Evolutionary conservation across 2,329 filamentous ascomycete genomes (phyloP).

Genomic region (Thelonectria discophora): DNA sequence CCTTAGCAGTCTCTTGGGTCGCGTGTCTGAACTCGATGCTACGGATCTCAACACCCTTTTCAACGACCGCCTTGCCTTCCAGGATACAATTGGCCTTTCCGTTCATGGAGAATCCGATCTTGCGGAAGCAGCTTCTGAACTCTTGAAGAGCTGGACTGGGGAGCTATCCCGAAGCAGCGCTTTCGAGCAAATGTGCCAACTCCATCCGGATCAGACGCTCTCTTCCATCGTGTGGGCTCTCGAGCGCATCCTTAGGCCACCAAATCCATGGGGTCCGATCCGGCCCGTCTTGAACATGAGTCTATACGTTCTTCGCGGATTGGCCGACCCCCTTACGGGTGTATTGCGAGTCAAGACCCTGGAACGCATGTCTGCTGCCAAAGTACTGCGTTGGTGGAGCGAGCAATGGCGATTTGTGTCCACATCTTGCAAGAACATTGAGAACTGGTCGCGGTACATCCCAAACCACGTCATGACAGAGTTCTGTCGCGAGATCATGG

Average conservation of each 20-base stretch:
- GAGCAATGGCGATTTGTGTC: constrained; percentile 83
- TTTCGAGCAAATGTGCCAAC: constrained; percentile 51
- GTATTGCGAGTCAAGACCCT: constrained; percentile 65
- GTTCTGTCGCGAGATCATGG: constrained; percentile 94
- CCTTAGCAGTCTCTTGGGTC: constrained; percentile 79
- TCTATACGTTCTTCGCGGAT: constrained; percentile 63
- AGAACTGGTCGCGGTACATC: constrained; percentile 80
- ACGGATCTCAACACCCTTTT: constrained; percentile 76
- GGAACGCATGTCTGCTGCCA: constrained; percentile 67
- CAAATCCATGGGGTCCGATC: constrained; percentile 65
- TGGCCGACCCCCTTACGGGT: constrained; percentile 66
- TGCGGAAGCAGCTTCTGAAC: constrained; percentile 80
- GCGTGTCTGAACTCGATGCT: constrained; percentile 78
- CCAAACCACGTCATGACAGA: constrained; percentile 85
- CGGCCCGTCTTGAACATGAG: constrained; percentile 65
- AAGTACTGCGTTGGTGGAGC: constrained; percentile 82
- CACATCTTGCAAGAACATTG: constrained; percentile 83
- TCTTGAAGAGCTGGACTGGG: constrained; percentile 83
- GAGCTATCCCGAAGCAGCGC: constrained; percentile 61
- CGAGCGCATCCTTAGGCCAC: constrained; percentile 48
- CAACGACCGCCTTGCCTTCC: constrained; percentile 71
- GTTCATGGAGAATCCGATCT: constrained; percentile 83
- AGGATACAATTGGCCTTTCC: constrained; percentile 79
- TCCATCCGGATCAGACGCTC: constrained; percentile 52
- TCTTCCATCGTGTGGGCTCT: constrained; percentile 55